phyloP scores from a whole-genome alignment of 2,329 filamentous ascomycete species.

The Sporothrix luriei region DNA sequence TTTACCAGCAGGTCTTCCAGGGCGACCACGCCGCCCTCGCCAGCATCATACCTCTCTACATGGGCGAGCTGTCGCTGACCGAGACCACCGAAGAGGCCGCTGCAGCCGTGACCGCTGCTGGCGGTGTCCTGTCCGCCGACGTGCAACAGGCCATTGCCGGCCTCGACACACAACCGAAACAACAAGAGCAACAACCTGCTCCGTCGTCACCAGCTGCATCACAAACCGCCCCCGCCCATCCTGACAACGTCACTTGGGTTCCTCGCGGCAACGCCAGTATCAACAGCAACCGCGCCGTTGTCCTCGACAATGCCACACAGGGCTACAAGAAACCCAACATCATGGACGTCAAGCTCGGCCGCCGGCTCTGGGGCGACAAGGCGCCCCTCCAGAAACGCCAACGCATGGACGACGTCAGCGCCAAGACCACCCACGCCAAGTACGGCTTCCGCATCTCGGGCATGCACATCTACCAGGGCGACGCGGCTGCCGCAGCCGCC shows the following conservation, averaged over 20 bases:
- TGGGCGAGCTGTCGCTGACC: slow-evolving; percentile 76
- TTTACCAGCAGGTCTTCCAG: slow-evolving; percentile 73
- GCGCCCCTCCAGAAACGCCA: slow-evolving; percentile 61
- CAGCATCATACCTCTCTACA: slow-evolving; percentile 79
- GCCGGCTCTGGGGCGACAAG: slow-evolving; percentile 80
- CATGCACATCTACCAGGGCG: slow-evolving; percentile 65
- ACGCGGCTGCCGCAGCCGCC: slow-evolving; percentile 49
- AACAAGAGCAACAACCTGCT: slow-evolving; percentile 37
- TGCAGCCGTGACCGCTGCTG: slow-evolving; percentile 48
- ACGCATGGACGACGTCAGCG: slow-evolving; percentile 62
- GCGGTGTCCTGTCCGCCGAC: slow-evolving; percentile 46
- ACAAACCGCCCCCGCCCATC: no score
- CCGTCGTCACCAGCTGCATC: background rate
- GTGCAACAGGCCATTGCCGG: slow-evolving; percentile 41
- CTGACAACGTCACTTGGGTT: slow-evolving; percentile 47
- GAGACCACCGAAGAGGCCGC: slow-evolving; percentile 56
- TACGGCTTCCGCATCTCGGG: slow-evolving; percentile 66
- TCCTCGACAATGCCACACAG: slow-evolving; percentile 79
- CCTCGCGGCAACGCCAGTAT: slow-evolving; percentile 63
- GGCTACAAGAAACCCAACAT: slow-evolving; percentile 87
- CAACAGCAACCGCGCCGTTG: slow-evolving; percentile 75
- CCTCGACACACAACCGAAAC: background rate
- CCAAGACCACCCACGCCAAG: slow-evolving; percentile 61
- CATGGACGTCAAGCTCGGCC: slow-evolving; percentile 88
- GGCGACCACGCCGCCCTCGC: slow-evolving; percentile 71